Evolutionary conservation across 805 yeast genomes (phyloP).

Genomic region (Suhomyces tanzawaensis): DNA sequence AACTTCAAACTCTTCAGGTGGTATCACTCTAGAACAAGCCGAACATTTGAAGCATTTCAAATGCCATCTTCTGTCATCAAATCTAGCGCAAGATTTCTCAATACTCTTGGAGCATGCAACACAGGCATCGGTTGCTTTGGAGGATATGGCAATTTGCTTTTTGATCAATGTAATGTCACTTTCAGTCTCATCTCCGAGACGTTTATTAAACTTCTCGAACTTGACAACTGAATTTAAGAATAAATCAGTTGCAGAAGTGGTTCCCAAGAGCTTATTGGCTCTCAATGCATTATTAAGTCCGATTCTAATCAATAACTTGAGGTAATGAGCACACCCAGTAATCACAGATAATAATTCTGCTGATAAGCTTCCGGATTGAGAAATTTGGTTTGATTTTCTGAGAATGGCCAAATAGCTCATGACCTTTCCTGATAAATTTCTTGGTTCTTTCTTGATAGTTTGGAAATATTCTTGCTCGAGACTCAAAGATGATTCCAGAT

Average conservation of each 20-base stretch:
- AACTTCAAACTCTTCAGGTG: slow-evolving; percentile 36
- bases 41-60: slow-evolving; percentile 66
- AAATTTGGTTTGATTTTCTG: slow-evolving; percentile 52
- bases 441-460: slow-evolving; percentile 60
- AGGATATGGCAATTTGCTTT: slow-evolving; percentile 45
- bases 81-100: slow-evolving; percentile 75
- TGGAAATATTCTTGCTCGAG: slow-evolving; percentile 31
- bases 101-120: slow-evolving; percentile 67
- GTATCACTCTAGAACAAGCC: slow-evolving; percentile 44
- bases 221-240: slow-evolving; percentile 51
- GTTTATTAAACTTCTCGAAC: slow-evolving; percentile 18
- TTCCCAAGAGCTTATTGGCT: slow-evolving; percentile 54
- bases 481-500: slow-evolving; percentile 10
- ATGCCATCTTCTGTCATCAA: slow-evolving; percentile 77
- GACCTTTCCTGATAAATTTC: slow-evolving; percentile 82
- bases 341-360: slow-evolving; percentile 75
- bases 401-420: slow-evolving; percentile 85
- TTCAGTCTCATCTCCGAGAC: slow-evolving; percentile 3
- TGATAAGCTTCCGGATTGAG: slow-evolving; percentile 46
- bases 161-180: slow-evolving; percentile 11
- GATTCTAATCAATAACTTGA: slow-evolving; percentile 77
- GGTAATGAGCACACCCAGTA: slow-evolving; percentile 88
- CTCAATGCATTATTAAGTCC: slow-evolving; percentile 78
- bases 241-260: slow-evolving; percentile 59
- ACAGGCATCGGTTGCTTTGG: slow-evolving; percentile 75